Conservation (phyloP, 441 rosid species). For the Croton setiger region DNA sequence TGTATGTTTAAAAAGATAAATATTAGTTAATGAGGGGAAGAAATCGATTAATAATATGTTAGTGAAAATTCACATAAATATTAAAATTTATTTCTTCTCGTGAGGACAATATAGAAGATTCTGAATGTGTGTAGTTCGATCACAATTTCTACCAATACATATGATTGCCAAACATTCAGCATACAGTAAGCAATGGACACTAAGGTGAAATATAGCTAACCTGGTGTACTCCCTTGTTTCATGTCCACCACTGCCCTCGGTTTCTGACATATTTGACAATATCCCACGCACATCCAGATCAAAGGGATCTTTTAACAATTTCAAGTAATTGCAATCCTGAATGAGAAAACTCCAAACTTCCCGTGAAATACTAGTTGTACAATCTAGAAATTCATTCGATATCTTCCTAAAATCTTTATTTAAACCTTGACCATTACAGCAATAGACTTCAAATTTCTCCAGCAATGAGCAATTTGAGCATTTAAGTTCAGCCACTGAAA, state of each 20-base stretch:
- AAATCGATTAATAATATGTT: too few relatives aligned
- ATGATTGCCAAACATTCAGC: slow-evolving; percentile 39
- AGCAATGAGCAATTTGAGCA: slow-evolving; percentile 45
- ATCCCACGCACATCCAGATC: slow-evolving; percentile 35
- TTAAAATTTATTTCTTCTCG: slow-evolving; percentile 1
- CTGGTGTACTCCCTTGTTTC: slow-evolving; percentile 11
- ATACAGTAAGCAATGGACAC: slow-evolving; percentile 55
- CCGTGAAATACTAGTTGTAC: slow-evolving; percentile 33
- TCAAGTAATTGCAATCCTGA: slow-evolving; percentile 36
- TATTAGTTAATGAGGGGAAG: too few relatives aligned
- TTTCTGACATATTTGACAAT: slow-evolving; percentile 9
- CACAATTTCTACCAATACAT: slow-evolving; percentile 43
- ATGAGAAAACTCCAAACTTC: slow-evolving; percentile 49
- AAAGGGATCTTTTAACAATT: slow-evolving; percentile 39
- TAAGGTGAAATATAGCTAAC: slow-evolving; percentile 36
- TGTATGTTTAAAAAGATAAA: too few relatives aligned
- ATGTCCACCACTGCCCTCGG: not conserved
- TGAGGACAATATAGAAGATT: slow-evolving; percentile 13
- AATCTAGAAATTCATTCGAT: slow-evolving; percentile 33
- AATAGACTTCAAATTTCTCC: slow-evolving; percentile 22
- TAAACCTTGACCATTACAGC: slow-evolving; percentile 14
- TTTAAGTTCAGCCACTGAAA: slow-evolving; percentile 22
- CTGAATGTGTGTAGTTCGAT: slow-evolving; percentile 17
- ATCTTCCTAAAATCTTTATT: slow-evolving; percentile 30
- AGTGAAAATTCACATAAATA: not conserved